phyloP scores from a whole-genome alignment of 805 yeast species.

The Suhomyces tanzawaensis region DNA sequence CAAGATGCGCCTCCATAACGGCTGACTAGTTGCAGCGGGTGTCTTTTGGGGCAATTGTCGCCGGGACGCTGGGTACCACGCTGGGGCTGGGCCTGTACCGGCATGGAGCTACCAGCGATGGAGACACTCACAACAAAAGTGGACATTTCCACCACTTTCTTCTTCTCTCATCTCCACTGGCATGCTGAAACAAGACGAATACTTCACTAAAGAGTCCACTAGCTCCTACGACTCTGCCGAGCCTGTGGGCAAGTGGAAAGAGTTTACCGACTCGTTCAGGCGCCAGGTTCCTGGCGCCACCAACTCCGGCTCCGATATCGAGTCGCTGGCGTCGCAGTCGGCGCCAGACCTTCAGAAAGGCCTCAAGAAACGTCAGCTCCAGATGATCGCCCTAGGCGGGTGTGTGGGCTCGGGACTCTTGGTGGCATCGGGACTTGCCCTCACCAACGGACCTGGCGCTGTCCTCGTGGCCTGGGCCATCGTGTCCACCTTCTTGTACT shows the following conservation, averaged over 20 bases:
- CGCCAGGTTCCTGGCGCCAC: slow-evolving; percentile 21
- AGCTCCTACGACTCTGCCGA: not conserved
- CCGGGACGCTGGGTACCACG: too few relatives aligned
- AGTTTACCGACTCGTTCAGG: slow-evolving; percentile 28
- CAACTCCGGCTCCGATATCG: slow-evolving; percentile 7
- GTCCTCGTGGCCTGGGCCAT: slow-evolving; percentile 40
- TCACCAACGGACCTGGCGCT: slow-evolving; percentile 32
- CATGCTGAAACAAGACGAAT: slow-evolving; percentile 1
- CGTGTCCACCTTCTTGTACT: slow-evolving; percentile 39
- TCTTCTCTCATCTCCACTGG: too few relatives aligned
- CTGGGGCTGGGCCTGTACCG: too few relatives aligned
- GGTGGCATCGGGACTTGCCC: slow-evolving; percentile 39
- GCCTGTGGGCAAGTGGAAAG: slow-evolving; percentile 18
- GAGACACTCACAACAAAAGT: too few relatives aligned
- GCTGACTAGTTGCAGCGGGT: not conserved
- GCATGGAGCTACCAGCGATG: too few relatives aligned
- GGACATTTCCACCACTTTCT: too few relatives aligned
- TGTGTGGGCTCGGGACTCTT: slow-evolving; percentile 43
- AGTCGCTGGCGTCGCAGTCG: slow-evolving; percentile 5
- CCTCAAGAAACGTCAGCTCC: slow-evolving; percentile 31
- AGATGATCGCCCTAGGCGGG: slow-evolving; percentile 42
- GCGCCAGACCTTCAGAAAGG: slow-evolving; percentile 17
- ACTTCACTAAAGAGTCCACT: not conserved
- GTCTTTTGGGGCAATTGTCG: too few relatives aligned
- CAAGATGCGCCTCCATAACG: not conserved